Base-by-base conservation (phyloP, 2,329 filamentous ascomycete genomes). In the Aureobasidium sp. region DNA sequence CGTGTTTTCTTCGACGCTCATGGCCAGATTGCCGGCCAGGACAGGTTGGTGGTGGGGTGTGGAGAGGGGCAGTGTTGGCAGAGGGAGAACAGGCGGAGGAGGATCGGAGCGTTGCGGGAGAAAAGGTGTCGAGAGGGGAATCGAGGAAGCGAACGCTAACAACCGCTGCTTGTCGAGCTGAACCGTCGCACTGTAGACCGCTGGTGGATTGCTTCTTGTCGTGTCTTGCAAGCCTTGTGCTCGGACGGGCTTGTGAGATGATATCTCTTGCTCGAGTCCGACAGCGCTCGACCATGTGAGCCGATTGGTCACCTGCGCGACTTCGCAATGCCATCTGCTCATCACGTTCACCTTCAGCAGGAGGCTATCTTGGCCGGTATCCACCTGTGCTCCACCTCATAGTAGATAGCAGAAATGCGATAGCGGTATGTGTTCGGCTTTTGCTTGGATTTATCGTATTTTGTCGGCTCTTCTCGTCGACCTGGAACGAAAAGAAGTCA, bases 11-110 rank as follows among this genome's bases (percentile, higher is more conserved):
- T 64, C 57, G 35, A 42, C 39, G 17, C 60, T 54, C 60, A 62
- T 62, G 31, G 31, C 60, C 44, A 54, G 37, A 5, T 52, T 37
- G 45, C 31, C 47, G 39, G 27, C n/a, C 42, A 37, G 42, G n/a
- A 22, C 17, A 24, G 12, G 42, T 47, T 48, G 42, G 54, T 58
- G 57, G 63, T 66, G 56, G 52, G 60, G 61, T 62, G 64, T 45
- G 64, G 65, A 79, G 83, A 57, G 80, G 83, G 54, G 54, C 31
- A 44, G 31, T 48, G 40, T 44, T 45, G 39, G 53, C 53, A 39
- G 37, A 57, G 50, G 37, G 22, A 31, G 53, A 45, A 44, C 29
- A 48, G 33, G 44, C 54, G 42, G 57, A 60, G 44, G 56, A 39
- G 31, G 42, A 49, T 58, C 57, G 57, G 57, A 42, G 57, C 33